These are phyloP conservation scores for Penicillium sp. DNA, from an alignment of 2,329 filamentous ascomycete species.

Conservation along the genomic window DNA sequence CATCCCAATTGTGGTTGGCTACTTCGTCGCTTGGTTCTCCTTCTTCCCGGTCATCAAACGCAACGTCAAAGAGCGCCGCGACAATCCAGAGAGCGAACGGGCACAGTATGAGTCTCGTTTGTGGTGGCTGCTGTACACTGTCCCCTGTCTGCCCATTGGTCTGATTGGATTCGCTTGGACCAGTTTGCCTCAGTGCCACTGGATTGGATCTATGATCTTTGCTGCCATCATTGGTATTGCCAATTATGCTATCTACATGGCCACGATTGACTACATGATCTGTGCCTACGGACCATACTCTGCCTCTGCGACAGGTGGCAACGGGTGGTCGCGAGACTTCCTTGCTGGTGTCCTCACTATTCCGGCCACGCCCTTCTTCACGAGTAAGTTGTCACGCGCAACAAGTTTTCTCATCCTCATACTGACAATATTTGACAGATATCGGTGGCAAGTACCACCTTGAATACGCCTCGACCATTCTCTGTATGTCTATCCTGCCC, in stretches of 20 bases:
- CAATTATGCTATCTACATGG: slow-evolving; percentile 57
- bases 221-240: slow-evolving; percentile 54
- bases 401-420: background rate
- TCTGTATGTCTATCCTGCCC: slow-evolving; percentile 29
- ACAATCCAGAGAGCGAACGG: slow-evolving; percentile 42
- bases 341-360: slow-evolving; percentile 56
- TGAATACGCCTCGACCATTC: slow-evolving; percentile 55
- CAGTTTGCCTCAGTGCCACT: slow-evolving; percentile 48
- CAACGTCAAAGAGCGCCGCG: slow-evolving; percentile 39
- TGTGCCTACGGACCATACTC: slow-evolving; percentile 59
- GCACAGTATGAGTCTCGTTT: slow-evolving; percentile 60
- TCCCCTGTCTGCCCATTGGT: slow-evolving; percentile 52
- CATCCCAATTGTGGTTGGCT: slow-evolving; percentile 50
- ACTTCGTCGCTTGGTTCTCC: slow-evolving; percentile 50
- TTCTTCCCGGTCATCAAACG: slow-evolving; percentile 51
- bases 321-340: slow-evolving; percentile 58
- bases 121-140: slow-evolving; percentile 53
- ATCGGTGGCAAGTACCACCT: slow-evolving; percentile 49
- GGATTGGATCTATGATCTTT: slow-evolving; percentile 56
- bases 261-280: slow-evolving; percentile 61
- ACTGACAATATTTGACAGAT: slow-evolving; percentile 29
- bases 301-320: slow-evolving; percentile 58
- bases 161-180: slow-evolving; percentile 57
- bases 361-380: slow-evolving; percentile 47
- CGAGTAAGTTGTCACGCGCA: slow-evolving; percentile 25